Percentiles rank a stretch among this genome's conserved stretches.
Evolutionary conservation across 2,329 filamentous ascomycete genomes (phyloP).

Genomic region (Colletotrichum somersetense): DNA sequence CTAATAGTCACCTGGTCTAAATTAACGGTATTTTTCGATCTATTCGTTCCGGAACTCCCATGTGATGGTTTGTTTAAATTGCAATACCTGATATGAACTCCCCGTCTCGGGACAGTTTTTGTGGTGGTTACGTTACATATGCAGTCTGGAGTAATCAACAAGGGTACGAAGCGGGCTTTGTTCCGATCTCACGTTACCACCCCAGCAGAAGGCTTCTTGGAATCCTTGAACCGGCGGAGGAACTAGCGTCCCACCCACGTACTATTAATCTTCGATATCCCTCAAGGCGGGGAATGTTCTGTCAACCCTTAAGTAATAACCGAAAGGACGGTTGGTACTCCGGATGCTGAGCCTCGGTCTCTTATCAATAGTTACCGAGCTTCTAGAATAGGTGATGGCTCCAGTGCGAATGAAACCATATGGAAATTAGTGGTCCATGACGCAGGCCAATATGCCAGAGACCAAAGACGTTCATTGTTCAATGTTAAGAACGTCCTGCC

Average conservation of each 20-base stretch:
- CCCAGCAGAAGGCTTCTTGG: neutral
- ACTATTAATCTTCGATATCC: neutral
- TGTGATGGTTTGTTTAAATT: too few relatives aligned
- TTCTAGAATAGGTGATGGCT: conserved; percentile 23
- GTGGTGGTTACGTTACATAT: conserved; percentile 1
- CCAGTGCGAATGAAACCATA: conserved; percentile 27
- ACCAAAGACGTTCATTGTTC: neutral
- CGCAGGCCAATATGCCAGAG: neutral
- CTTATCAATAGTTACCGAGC: conserved; percentile 27
- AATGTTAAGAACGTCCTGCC: neutral
- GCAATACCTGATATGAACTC: neutral
- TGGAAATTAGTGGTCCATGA: conserved; percentile 1
- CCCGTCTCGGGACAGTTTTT: neutral
- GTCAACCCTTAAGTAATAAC: conserved; percentile 16
- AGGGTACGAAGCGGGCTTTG: neutral
- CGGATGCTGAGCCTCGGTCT: neutral
- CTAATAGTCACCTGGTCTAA: too few relatives aligned
- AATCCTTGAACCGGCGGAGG: neutral
- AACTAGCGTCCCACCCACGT: conserved; percentile 16
- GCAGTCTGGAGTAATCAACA: neutral
- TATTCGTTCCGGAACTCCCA: too few relatives aligned
- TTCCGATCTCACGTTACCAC: conserved; percentile 3
- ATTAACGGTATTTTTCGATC: neutral
- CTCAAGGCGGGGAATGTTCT: neutral
- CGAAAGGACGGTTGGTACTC: conserved; percentile 12